phyloP scores from a whole-genome alignment of 768 basidiomycete species.

The Exidia glandulosa region DNA sequence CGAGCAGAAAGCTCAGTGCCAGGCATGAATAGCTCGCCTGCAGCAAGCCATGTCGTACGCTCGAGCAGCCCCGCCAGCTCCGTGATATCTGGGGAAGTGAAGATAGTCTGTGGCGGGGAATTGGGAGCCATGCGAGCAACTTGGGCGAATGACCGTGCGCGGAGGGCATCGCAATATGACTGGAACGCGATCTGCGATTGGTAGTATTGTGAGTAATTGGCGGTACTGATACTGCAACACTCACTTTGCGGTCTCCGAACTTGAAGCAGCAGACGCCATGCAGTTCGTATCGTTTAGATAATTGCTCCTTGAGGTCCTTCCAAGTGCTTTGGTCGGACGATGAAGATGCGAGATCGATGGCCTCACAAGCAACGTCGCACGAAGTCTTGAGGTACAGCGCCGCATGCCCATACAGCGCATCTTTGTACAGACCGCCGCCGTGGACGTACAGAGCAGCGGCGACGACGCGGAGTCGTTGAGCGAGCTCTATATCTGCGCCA shows the following conservation, averaged over 20 bases:
- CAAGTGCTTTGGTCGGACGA: constrained; percentile 29
- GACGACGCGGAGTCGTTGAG: background rate
- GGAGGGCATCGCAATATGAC: background rate
- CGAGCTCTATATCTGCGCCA: background rate
- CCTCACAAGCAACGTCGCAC: background rate
- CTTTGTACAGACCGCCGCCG: background rate
- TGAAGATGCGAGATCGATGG: constrained; percentile 14
- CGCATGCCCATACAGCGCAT: background rate
- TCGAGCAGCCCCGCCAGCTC: constrained; percentile 55
- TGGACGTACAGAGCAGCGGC: background rate
- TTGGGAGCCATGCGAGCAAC: constrained; percentile 18
- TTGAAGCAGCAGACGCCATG: constrained; percentile 70
- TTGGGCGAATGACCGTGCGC: constrained; percentile 23
- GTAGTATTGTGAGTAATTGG: constrained; percentile 40
- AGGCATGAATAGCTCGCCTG: constrained; percentile 58
- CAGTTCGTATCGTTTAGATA: constrained; percentile 70
- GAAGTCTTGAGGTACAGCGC: background rate
- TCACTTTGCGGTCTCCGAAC: constrained; percentile 64
- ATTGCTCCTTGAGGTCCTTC: constrained; percentile 49
- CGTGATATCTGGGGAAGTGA: constrained; percentile 30
- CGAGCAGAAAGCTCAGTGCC: constrained; percentile 17
- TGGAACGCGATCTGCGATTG: background rate
- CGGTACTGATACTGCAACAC: constrained; percentile 23
- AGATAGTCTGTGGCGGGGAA: constrained; percentile 23
- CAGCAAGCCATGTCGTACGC: constrained; percentile 51